Base-by-base conservation (phyloP, 1,139 yeast genomes). In the Schwanniomyces etchellsii region DNA sequence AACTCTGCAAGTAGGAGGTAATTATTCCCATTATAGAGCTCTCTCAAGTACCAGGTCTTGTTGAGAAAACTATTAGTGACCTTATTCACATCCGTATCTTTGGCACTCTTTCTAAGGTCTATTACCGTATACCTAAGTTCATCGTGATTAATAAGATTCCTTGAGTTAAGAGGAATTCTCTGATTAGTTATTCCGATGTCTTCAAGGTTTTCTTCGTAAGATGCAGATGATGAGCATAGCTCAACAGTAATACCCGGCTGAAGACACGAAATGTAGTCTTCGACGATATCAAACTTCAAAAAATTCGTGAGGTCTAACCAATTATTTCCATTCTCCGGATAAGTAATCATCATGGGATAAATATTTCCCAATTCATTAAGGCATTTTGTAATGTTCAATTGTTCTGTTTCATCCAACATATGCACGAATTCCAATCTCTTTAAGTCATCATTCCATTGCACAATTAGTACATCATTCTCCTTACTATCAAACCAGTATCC, bases 171-270 rank as follows among this genome's bases (percentile, higher is more conserved):
- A 33, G 22, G 32, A 29, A 5, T 26, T 27, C 14, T 32, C 23
- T 4, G 33, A 13, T 2, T 44, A 41, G 27, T 45, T 12, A 42
- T 38, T 7, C 48, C 54, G 16, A 38, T 11, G 3, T 52, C 36
- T 2, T 47, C 47, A 47, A 49, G 45, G 36, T 48, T 51, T 28
- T 57, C 64, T 31, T 56, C 61, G 20, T 34, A 43, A 22, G 60
- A 55, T 0, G 63, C 51, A 16, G 51, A 47, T 12, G 55, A 43
- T 4, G 62, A 52, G 24, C 41, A 43, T 7, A 56, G 33, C 18
- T 42, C 45, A 6, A 35, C 33, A 5, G 43, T 34, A 4, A 28
- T 25, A 9, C 26, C 24, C 2, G 31, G 26, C 2, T 20, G 17
- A 2, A 26, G 35, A 2, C 14, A 28, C 1, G 52, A 52, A n/a